phyloP scores from a whole-genome alignment of 2,329 filamentous ascomycete genomes.

The Apiospora arundinis region DNA sequence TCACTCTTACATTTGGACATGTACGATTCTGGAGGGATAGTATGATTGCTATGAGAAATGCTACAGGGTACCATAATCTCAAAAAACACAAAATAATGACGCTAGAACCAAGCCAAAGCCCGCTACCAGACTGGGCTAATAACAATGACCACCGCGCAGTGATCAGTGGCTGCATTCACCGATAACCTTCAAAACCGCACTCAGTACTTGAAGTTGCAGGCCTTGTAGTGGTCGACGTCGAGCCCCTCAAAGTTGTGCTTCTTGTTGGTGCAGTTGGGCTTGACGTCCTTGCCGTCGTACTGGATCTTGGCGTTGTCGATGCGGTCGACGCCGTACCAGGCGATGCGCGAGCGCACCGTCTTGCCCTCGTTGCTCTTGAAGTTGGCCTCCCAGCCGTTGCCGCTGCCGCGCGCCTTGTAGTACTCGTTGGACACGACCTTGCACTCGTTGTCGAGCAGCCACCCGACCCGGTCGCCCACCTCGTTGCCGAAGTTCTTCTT shows the following conservation, averaged over 20 bases:
- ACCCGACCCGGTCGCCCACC: not conserved
- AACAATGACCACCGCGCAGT: not conserved
- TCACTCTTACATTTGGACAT: too few relatives aligned
- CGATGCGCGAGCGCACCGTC: not conserved
- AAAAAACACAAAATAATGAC: too few relatives aligned
- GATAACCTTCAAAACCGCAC: not conserved
- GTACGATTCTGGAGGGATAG: too few relatives aligned
- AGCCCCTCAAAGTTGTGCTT: not conserved
- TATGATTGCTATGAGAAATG: too few relatives aligned
- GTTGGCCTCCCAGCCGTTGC: not conserved
- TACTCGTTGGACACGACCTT: not conserved
- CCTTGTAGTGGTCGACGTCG: not conserved
- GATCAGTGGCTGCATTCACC: too few relatives aligned
- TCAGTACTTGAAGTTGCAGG: not conserved
- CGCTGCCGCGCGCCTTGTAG: not conserved
- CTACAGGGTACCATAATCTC: too few relatives aligned
- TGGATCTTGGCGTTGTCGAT: constrained; percentile 1
- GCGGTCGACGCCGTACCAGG: not conserved
- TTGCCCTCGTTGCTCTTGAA: not conserved
- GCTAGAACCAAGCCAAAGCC: too few relatives aligned
- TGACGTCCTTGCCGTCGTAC: not conserved
- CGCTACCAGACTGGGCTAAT: not conserved
- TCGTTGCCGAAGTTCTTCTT: not conserved
- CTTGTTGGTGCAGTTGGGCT: not conserved
- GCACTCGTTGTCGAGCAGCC: not conserved